Conservation (phyloP, 78 protist genomes). For the Pelomyxa schiedti region DNA sequence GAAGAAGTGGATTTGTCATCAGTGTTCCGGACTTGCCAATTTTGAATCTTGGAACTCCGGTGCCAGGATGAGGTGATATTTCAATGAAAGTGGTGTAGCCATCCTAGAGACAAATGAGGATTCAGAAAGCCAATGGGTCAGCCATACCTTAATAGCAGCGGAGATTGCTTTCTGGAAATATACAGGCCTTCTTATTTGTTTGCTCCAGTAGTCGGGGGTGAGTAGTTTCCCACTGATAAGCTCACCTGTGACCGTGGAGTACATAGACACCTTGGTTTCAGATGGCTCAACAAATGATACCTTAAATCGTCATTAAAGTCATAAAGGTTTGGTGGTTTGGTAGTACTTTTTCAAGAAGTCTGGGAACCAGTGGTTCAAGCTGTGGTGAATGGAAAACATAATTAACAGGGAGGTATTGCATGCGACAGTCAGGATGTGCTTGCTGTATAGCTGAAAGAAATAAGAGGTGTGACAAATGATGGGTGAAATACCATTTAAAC, state of each 20-base stretch:
- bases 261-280: neutral
- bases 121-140: too few relatives aligned
- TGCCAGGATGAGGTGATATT: slow-evolving; percentile 1
- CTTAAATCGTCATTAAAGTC: too few relatives aligned
- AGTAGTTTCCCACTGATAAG: neutral
- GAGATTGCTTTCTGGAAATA: neutral
- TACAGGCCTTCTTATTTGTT: neutral
- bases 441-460: neutral
- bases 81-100: neutral
- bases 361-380: neutral
- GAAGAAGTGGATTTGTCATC: too few relatives aligned
- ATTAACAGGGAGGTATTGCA: neutral
- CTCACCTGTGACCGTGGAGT: neutral
- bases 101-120: too few relatives aligned
- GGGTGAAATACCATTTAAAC: too few relatives aligned
- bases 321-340: too few relatives aligned
- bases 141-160: neutral
- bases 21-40: too few relatives aligned
- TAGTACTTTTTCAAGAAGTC: neutral
- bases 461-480: slow-evolving; percentile 1
- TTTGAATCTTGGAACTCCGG: too few relatives aligned
- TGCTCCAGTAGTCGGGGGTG: neutral
- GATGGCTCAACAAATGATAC: neutral
- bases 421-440: neutral
- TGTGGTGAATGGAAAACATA: neutral